Percentiles rank a stretch among this genome's conserved stretches.
Evolutionary conservation across 2,329 filamentous ascomycete genomes (phyloP).

Genomic region (Aspergillus sp.): DNA sequence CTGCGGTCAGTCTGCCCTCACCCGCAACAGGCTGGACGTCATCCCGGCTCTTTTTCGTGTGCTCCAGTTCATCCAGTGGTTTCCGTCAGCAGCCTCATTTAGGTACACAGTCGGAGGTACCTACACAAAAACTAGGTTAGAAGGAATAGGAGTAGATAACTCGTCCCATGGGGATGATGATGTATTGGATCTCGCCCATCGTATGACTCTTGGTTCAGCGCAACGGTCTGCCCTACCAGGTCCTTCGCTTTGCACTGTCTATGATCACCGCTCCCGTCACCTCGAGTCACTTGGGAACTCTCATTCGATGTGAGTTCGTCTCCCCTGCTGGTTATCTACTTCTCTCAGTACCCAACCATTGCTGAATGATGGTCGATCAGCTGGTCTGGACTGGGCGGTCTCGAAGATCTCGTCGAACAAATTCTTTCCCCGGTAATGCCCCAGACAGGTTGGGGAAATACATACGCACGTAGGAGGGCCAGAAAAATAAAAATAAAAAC

Average conservation of each 20-base stretch:
- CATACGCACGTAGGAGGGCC: background rate
- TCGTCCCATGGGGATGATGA: conserved; percentile 22
- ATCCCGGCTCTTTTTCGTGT: conserved; percentile 30
- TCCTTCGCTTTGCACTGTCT: conserved; percentile 7
- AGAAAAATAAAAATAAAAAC: background rate
- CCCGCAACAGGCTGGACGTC: conserved; percentile 13
- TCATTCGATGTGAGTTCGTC: conserved; percentile 18
- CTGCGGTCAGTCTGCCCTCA: conserved; percentile 6
- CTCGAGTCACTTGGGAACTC: conserved; percentile 8
- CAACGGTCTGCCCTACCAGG: conserved; percentile 9
- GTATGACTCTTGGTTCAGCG: conserved; percentile 21
- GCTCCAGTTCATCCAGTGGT: conserved; percentile 16
- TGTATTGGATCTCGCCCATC: conserved; percentile 26
- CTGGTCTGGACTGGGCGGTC: conserved; percentile 25
- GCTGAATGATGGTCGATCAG: conserved; percentile 19
- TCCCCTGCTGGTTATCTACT: conserved; percentile 16
- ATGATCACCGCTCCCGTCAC: conserved; percentile 22
- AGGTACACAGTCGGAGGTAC: background rate
- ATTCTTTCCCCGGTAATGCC: conserved; percentile 20
- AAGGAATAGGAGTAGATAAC: background rate
- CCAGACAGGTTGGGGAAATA: conserved; percentile 20
- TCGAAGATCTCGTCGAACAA: conserved; percentile 17
- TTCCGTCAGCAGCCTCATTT: conserved; percentile 13
- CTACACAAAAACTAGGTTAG: too few species aligned
- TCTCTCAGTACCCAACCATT: conserved; percentile 20